phyloP scores from a whole-genome alignment of 768 basidiomycete species.

The Boletus insuetus region DNA sequence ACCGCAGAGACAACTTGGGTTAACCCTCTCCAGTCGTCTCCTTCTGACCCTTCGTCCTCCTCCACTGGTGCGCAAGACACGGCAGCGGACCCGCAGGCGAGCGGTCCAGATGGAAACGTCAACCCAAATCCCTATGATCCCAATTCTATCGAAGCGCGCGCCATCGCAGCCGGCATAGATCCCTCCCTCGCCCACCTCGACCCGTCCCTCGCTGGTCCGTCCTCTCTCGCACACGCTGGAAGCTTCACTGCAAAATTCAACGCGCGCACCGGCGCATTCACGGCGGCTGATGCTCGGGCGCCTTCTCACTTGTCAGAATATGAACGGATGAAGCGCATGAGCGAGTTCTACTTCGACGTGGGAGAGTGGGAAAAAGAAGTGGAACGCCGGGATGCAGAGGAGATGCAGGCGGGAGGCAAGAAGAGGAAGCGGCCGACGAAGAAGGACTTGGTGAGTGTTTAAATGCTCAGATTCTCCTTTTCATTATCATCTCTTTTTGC shows the following conservation, averaged over 20 bases:
- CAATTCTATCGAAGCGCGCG: conserved; percentile 63
- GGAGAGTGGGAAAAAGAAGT: conserved; percentile 75
- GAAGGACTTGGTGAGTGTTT: conserved; percentile 71
- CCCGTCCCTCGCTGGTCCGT: conserved; percentile 53
- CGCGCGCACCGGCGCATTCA: conserved; percentile 75
- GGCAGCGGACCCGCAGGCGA: conserved; percentile 23
- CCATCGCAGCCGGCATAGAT: conserved; percentile 78
- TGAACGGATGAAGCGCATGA: conserved; percentile 78
- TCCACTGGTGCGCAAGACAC: conserved; percentile 16
- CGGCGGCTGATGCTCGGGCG: conserved; percentile 62
- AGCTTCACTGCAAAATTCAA: conserved; percentile 71
- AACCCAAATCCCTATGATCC: conserved; percentile 26
- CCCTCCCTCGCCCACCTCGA: conserved; percentile 79
- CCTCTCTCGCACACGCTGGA: conserved; percentile 37
- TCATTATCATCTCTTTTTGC: conserved; percentile 17
- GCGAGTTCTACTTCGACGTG: conserved; percentile 84
- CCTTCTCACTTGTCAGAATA: conserved; percentile 77
- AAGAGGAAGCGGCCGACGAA: conserved; percentile 78
- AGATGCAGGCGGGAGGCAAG: conserved; percentile 55
- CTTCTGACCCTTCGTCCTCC: conserved; percentile 22
- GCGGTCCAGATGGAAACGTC: conserved; percentile 13
- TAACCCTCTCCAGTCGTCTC: conserved; percentile 59
- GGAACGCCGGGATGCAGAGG: conserved; percentile 43
- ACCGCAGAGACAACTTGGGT: conserved; percentile 84
- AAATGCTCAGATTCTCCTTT: conserved; percentile 4